A percentile compares a stretch with the other conserved stretches of the same genome.
Evolutionary conservation across 148 eudicot genomes (phyloP).

Genomic region (Rhododendron griersonianum): DNA sequence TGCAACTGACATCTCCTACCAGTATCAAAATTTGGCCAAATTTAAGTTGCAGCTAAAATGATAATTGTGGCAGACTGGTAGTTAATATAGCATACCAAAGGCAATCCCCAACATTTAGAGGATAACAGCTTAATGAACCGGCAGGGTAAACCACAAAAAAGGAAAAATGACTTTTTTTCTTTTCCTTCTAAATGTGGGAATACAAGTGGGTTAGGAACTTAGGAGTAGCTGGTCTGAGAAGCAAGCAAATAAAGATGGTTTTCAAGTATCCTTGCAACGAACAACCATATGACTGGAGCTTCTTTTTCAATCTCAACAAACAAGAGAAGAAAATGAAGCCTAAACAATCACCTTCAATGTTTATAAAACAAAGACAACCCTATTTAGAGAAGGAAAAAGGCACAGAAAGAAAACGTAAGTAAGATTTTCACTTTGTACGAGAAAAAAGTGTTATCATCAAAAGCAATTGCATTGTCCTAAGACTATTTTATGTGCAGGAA

Average conservation of each 20-base stretch:
- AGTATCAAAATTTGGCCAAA: not conserved
- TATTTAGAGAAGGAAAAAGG: not conserved
- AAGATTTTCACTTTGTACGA: not conserved
- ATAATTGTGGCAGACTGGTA: not conserved
- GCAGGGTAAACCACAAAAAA: not conserved
- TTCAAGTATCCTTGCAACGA: not conserved
- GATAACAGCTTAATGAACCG: not conserved
- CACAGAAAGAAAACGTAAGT: not conserved
- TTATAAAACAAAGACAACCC: not conserved
- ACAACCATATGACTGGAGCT: not conserved
- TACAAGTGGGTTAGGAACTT: not conserved
- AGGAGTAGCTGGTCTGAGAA: not conserved
- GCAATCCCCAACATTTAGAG: not conserved
- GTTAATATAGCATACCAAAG: not conserved
- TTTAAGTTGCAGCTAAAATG: not conserved
- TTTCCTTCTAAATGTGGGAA: not conserved
- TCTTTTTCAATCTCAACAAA: not conserved
- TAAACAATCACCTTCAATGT: not conserved
- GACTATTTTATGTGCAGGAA: not conserved
- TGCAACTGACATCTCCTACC: conserved; percentile 59
- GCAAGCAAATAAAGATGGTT: not conserved
- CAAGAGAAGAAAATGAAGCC: not conserved
- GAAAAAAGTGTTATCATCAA: not conserved
- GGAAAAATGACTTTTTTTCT: not conserved
- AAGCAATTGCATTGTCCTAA: not conserved